Evolutionary conservation across 1,139 yeast species (phyloP).

Genomic region (Debaryomyces sp.): DNA sequence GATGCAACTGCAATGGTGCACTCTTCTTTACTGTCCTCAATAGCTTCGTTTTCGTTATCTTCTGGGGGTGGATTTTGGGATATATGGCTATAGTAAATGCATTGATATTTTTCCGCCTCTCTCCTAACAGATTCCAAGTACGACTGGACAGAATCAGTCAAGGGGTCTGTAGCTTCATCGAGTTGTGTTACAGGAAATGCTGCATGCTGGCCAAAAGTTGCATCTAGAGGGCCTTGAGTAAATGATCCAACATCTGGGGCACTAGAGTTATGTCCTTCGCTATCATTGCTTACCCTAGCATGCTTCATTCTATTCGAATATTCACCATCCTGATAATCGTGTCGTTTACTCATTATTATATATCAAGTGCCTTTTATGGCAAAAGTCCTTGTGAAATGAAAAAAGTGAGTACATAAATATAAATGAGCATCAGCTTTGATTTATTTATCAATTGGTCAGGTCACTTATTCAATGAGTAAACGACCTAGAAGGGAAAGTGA

Average conservation of each 20-base stretch:
- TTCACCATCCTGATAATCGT: conserved; percentile 68
- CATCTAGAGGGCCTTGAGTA: conserved; percentile 12
- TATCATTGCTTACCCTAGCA: neutral
- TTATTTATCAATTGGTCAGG: neutral
- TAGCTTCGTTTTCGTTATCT: neutral
- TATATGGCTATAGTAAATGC: conserved; percentile 19
- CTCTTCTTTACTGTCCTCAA: conserved; percentile 4
- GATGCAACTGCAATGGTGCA: conserved; percentile 8
- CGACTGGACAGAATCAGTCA: conserved; percentile 22
- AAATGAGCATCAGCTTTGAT: neutral
- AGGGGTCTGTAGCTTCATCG: conserved; percentile 13
- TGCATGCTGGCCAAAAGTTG: conserved; percentile 25
- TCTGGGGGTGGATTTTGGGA: neutral
- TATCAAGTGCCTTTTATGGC: neutral
- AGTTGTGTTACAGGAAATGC: conserved; percentile 24
- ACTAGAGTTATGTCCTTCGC: neutral
- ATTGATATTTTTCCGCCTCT: conserved; percentile 31
- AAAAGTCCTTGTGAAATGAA: neutral
- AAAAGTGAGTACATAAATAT: neutral
- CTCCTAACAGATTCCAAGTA: conserved; percentile 33
- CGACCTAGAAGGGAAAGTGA: conserved; percentile 15
- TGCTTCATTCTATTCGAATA: conserved; percentile 48
- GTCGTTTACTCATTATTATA: neutral
- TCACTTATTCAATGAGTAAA: conserved; percentile 10
- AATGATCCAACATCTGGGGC: neutral